Evolutionary conservation across 2,329 filamentous ascomycete species (phyloP).

Genomic region (Claviceps digitariae): DNA sequence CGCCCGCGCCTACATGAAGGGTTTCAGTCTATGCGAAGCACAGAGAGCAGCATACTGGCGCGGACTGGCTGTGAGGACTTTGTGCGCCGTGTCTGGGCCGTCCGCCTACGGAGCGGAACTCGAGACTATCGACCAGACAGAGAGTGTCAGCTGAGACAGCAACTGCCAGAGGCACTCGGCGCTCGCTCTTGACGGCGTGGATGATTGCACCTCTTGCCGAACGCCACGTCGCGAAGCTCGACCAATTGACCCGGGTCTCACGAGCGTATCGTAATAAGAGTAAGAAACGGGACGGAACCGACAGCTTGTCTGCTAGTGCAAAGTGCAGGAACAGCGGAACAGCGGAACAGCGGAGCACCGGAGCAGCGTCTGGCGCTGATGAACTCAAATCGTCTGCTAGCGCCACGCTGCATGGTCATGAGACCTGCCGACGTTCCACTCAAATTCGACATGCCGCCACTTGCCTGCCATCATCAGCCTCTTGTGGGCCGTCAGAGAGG

Average conservation of each 20-base stretch:
- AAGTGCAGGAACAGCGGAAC: conserved; percentile 1
- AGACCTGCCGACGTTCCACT: conserved; percentile 15
- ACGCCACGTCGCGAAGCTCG: conserved; percentile 5
- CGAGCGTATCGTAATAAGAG: neutral
- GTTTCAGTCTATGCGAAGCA: neutral
- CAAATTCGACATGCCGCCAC: conserved; percentile 4
- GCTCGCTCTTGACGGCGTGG: neutral
- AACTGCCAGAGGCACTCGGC: neutral
- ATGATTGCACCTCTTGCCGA: conserved; percentile 1
- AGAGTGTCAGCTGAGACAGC: neutral
- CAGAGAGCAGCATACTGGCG: neutral
- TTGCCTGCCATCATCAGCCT: neutral
- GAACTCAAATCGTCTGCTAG: conserved; percentile 13
- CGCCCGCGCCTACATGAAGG: neutral
- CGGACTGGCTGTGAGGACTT: too few relatives aligned
- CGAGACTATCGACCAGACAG: neutral
- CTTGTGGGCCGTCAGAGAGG: conserved; percentile 1
- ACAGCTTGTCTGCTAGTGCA: neutral
- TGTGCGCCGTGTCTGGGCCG: too few relatives aligned
- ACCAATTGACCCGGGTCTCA: conserved; percentile 1
- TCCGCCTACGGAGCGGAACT: too few relatives aligned
- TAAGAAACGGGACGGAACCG: neutral
- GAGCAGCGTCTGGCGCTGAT: neutral
- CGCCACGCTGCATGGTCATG: conserved; percentile 18
- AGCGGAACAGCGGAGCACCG: neutral